Evolutionary conservation across 192 early-diverging fungal genomes (phyloP), one percentile per base, ranked within the genome.

Genomic region (Thamnidium elegans): DNA sequence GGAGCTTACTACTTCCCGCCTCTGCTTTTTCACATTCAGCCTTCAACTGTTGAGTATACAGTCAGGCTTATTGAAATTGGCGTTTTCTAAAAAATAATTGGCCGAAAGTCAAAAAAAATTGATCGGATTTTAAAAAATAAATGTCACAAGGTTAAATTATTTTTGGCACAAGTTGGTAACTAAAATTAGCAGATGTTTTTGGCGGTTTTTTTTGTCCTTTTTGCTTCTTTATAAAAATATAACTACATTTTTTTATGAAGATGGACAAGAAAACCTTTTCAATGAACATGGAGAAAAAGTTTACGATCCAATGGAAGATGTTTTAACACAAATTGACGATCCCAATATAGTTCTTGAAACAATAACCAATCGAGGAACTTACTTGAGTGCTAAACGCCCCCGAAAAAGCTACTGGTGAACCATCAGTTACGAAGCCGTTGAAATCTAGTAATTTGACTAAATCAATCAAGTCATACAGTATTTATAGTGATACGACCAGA

Each of bases 241-340:
- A 34, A 55, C 7, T 55, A 21, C 21, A 11, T 55, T 55, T 36
- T 55, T 14, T 55, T 55, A 55, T 55, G 54, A 55, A 55, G 55
- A 58, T 58, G 55, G 55, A 42, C 55, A 58, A 58, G 55, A 58
- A 36, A 58, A 31, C 30, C 54, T 56, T 56, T 56, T 31, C 32
- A 31, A 56, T 56, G 55, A 39, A 34, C 31, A n/a, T 15, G 32
- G 14, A 42, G 34, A 36, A 34, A 58, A 43, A 39, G 34, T 19
- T 36, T 32, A 58, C 34, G 14, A 43, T n/a, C 55, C 55, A 15
- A 58, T 58, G 54, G 19, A 58, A 42, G 55, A n/a, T 20, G 6
- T 58, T 34, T 20, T 58, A 20, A 58, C 55, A 36, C 15, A 58
- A 58, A 19, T 58, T 20, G 19, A 39, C 14, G 55, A 58, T 20